These are phyloP conservation scores for Paramecium pentaurelia DNA, from an alignment of 73 alveolate species.

Conservation along the genomic window DNA sequence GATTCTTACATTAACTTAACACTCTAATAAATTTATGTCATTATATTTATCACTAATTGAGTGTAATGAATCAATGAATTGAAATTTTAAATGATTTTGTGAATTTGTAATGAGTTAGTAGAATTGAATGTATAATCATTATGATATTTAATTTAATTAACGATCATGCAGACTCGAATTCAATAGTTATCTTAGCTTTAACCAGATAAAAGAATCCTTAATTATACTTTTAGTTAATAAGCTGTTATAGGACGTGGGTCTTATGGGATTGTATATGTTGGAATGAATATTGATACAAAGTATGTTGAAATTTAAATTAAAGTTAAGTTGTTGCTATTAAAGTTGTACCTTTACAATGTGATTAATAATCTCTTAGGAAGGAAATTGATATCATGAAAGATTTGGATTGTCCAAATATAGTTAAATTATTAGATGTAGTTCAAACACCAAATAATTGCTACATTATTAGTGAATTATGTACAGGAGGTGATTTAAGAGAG, in stretches of 20 bases:
- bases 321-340: slow-evolving; percentile 23
- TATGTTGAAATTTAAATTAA: neutral
- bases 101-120: neutral
- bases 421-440: slow-evolving; percentile 55
- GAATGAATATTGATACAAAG: slow-evolving; percentile 26
- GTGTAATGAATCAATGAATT: neutral
- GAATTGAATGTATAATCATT: neutral
- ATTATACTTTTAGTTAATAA: slow-evolving; percentile 27
- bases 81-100: neutral
- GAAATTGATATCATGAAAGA: slow-evolving; percentile 62
- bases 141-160: neutral
- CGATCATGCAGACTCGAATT: slow-evolving; percentile 41
- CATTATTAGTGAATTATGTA: slow-evolving; percentile 59
- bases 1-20: neutral
- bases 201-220: slow-evolving; percentile 47
- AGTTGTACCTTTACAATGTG: slow-evolving; percentile 10
- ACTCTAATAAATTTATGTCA: neutral
- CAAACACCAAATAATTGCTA: slow-evolving; percentile 55
- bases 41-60: neutral
- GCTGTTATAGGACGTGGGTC: slow-evolving; percentile 56
- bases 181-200: slow-evolving; percentile 16
- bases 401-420: slow-evolving; percentile 61
- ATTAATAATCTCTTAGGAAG: neutral
- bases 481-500: slow-evolving; percentile 62
- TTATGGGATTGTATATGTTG: slow-evolving; percentile 56